Percentiles rank a stretch among this genome's conserved stretches.
phyloP scores from a whole-genome alignment of 2,329 filamentous ascomycete genomes.

The Pseudocercospora fuligena region DNA sequence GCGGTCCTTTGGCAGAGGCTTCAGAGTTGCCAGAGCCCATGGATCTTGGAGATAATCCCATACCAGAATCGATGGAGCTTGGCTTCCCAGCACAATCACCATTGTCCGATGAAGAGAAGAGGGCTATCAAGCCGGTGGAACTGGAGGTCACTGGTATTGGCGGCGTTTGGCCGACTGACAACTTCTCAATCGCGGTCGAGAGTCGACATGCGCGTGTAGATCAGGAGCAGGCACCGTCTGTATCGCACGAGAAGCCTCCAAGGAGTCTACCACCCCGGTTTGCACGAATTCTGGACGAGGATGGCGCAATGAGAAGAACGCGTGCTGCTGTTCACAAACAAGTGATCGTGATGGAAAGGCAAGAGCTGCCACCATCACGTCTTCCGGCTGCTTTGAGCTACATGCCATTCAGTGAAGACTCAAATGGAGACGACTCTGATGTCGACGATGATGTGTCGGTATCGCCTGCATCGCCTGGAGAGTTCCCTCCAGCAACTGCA shows the following conservation, averaged over 20 bases:
- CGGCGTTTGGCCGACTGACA: constrained; percentile 63
- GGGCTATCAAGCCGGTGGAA: constrained; percentile 39
- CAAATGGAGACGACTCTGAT: constrained; percentile 43
- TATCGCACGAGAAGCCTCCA: constrained; percentile 27
- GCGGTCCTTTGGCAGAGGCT: constrained; percentile 38
- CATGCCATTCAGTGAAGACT: constrained; percentile 45
- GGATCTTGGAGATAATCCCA: constrained; percentile 44
- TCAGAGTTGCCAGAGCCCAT: constrained; percentile 40
- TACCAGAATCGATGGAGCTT: constrained; percentile 42
- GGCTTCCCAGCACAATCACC: constrained; percentile 44
- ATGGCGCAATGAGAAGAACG: constrained; percentile 15
- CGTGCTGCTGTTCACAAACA: constrained; percentile 65
- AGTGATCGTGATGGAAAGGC: constrained; percentile 67
- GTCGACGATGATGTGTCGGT: constrained; percentile 39
- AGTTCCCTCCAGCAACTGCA: constrained; percentile 36
- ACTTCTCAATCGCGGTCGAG: constrained; percentile 59
- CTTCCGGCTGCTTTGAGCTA: constrained; percentile 52
- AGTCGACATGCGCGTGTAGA: constrained; percentile 34
- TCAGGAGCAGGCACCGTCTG: constrained; percentile 17
- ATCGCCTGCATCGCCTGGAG: constrained; percentile 29
- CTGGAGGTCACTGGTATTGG: constrained; percentile 61
- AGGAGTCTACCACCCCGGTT: constrained; percentile 38
- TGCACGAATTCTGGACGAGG: constrained; percentile 39
- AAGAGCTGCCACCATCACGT: constrained; percentile 59
- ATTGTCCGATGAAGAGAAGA: constrained; percentile 15